These are phyloP conservation scores for Kwoniella dendrophila DNA, from an alignment of 768 basidiomycete species.

Conservation along the genomic window DNA sequence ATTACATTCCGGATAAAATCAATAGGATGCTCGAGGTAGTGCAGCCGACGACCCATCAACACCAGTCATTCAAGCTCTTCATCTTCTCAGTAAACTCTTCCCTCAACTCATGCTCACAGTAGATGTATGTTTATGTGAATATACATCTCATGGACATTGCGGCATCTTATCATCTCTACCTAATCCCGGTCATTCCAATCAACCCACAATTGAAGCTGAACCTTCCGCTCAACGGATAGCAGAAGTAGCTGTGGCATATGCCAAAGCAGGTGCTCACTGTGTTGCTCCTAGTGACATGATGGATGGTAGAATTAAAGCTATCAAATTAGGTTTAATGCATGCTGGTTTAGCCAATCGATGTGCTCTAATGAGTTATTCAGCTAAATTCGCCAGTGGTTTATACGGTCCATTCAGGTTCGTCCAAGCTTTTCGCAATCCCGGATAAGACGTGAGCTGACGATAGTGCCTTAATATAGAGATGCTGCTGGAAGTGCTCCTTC, in stretches of 20 bases:
- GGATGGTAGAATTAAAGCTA: slow-evolving; percentile 89
- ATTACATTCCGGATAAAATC: neutral
- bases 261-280: slow-evolving; percentile 92
- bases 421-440: neutral
- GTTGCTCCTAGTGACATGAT: slow-evolving; percentile 99
- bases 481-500: slow-evolving; percentile 95
- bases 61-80: slow-evolving; percentile 92
- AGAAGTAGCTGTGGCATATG: slow-evolving; percentile 88
- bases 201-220: slow-evolving; percentile 63
- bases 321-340: slow-evolving; percentile 83
- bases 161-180: slow-evolving; percentile 60
- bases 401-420: slow-evolving; percentile 93
- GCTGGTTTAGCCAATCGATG: slow-evolving; percentile 82
- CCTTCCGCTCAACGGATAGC: slow-evolving; percentile 86
- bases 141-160: slow-evolving; percentile 97
- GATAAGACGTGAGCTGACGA: slow-evolving; percentile 1
- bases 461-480: slow-evolving; percentile 63
- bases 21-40: slow-evolving; percentile 75
- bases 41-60: slow-evolving; percentile 87
- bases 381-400: slow-evolving; percentile 91
- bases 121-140: slow-evolving; percentile 99
- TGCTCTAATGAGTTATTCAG: slow-evolving; percentile 93
- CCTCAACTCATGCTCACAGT: slow-evolving; percentile 84
- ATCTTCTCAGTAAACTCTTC: slow-evolving; percentile 72
- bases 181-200: slow-evolving; percentile 41